phyloP scores from a whole-genome alignment of 257 asterid genomes.

The Rehmannia glutinosa region DNA sequence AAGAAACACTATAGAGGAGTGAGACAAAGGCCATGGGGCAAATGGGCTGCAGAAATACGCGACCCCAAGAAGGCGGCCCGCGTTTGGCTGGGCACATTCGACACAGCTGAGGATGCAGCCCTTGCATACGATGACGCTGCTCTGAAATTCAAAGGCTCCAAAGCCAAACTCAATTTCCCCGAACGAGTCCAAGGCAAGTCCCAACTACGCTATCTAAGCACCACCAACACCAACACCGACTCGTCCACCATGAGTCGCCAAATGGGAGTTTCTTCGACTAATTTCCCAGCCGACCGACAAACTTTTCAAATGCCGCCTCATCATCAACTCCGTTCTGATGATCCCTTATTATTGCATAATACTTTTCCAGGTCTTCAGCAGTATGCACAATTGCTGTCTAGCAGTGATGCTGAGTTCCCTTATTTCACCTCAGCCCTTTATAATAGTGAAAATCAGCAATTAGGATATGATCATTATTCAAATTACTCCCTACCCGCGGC shows the following conservation, averaged over 20 bases:
- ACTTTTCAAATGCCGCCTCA: neutral
- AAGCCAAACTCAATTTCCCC: constrained; percentile 87
- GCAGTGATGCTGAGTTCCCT: constrained; percentile 62
- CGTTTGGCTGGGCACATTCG: constrained; percentile 84
- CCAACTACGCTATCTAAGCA: constrained; percentile 3
- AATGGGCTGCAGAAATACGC: constrained; percentile 90
- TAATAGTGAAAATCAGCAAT: constrained; percentile 12
- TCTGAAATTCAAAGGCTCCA: constrained; percentile 73
- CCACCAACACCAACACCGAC: neutral
- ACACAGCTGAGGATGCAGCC: constrained; percentile 87
- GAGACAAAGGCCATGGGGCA: constrained; percentile 89
- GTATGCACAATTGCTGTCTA: constrained; percentile 66
- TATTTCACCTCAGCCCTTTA: constrained; percentile 48
- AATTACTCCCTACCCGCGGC: neutral
- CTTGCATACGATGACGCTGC: constrained; percentile 93
- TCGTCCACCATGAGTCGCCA: neutral
- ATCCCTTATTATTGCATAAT: constrained; percentile 24
- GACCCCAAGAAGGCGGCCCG: constrained; percentile 84
- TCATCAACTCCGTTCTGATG: neutral
- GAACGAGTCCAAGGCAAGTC: constrained; percentile 54
- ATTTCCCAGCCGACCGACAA: no score
- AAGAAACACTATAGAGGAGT: constrained; percentile 76
- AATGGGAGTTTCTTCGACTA: no score
- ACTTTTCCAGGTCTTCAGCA: constrained; percentile 63
- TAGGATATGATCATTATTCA: constrained; percentile 19